A percentile compares a stretch with the other conserved stretches of the same genome.
phyloP scores from a whole-genome alignment of 2,329 filamentous ascomycete genomes.

The Aspergillus ibericus region DNA sequence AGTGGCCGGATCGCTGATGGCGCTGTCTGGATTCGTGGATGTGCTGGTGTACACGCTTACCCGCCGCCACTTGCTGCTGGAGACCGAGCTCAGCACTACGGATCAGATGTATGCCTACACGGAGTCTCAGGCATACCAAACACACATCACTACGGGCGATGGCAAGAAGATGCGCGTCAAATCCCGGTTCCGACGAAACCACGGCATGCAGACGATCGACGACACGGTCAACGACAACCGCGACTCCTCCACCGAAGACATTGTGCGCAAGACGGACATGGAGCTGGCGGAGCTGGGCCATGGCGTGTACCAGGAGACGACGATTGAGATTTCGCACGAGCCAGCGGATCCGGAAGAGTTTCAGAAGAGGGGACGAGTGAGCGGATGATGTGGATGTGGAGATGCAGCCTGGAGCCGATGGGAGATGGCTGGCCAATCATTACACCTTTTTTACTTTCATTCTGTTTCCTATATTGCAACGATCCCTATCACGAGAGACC shows the following conservation, averaged over 20 bases:
- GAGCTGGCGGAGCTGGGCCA: conserved; percentile 34
- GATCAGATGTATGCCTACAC: conserved; percentile 30
- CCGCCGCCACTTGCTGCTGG: conserved; percentile 54
- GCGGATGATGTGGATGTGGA: conserved; percentile 6
- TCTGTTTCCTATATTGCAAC: background rate
- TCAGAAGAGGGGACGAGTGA: conserved; percentile 3
- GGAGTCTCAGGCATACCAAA: conserved; percentile 28
- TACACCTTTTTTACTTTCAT: background rate
- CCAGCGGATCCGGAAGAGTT: conserved; percentile 23
- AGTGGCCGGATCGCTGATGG: conserved; percentile 55
- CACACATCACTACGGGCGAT: conserved; percentile 26
- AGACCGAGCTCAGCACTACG: conserved; percentile 42
- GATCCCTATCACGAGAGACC: background rate
- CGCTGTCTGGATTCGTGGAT: conserved; percentile 58
- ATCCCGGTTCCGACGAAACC: conserved; percentile 22
- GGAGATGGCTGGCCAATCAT: background rate
- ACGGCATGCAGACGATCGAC: conserved; percentile 21
- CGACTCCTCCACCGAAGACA: conserved; percentile 48
- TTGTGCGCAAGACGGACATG: conserved; percentile 36
- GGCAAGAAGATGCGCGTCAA: conserved; percentile 18
- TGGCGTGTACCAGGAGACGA: conserved; percentile 45
- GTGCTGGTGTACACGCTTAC: conserved; percentile 60
- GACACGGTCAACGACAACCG: conserved; percentile 25
- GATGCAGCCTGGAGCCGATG: background rate
- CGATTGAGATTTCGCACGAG: conserved; percentile 43